These are phyloP conservation scores for Solanum hybrid DNA, from an alignment of 305 asterid genomes.

Conservation along the genomic window DNA sequence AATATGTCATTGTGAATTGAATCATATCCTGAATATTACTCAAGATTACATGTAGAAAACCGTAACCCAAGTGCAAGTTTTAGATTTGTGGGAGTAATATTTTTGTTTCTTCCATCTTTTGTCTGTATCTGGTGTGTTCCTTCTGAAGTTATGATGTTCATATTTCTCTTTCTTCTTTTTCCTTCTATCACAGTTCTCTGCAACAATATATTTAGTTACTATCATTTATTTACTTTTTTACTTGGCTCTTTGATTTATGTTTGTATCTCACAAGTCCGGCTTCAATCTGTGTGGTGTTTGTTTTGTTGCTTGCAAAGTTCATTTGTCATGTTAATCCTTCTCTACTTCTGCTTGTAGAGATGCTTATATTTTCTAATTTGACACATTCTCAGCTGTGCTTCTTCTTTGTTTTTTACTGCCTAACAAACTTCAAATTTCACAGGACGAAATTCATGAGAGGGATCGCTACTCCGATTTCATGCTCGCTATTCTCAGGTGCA, in stretches of 20 bases:
- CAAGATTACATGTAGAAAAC: not conserved
- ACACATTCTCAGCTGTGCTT: conserved; percentile 12
- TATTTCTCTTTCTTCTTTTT: not conserved
- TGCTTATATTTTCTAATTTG: not conserved
- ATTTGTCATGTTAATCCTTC: not conserved
- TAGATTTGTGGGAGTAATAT: not conserved
- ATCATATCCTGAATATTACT: not conserved
- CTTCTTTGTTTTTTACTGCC: not conserved
- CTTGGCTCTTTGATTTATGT: not conserved
- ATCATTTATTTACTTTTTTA: not conserved
- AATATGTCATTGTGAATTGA: not conserved
- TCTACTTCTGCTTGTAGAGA: not conserved
- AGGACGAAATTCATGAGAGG: conserved; percentile 99
- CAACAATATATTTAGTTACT: not conserved
- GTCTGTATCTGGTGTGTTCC: not conserved
- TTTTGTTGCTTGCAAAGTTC: not conserved
- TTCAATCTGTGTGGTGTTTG: not conserved
- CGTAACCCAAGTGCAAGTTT: not conserved
- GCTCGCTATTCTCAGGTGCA: conserved; percentile 92
- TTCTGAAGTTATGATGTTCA: not conserved
- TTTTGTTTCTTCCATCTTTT: not conserved
- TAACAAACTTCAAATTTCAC: conserved; percentile 13
- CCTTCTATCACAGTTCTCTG: not conserved
- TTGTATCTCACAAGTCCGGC: not conserved
- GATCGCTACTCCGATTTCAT: conserved; percentile 94